Evolutionary conservation across 306 rosid genomes (phyloP).

Genomic region (Inga oerstediana): DNA sequence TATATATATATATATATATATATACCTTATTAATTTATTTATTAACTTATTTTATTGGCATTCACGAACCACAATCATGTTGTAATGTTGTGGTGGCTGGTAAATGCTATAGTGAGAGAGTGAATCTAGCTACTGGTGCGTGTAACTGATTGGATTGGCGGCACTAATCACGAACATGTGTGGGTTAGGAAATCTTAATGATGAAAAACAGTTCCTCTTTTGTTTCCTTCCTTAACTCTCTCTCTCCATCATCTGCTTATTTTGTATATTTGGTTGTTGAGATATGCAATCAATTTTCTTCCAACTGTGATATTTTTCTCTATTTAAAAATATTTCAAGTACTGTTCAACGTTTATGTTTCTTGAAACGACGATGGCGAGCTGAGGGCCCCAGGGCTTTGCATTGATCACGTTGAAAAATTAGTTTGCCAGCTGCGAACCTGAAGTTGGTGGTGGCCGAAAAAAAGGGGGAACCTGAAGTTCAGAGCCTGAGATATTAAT

Average conservation of each 20-base stretch:
- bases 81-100: background rate
- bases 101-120: background rate
- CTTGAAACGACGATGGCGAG: background rate
- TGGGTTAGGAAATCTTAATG: conserved; percentile 10
- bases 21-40: background rate
- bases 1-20: too few relatives aligned
- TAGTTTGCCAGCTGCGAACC: background rate
- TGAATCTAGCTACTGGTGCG: conserved; percentile 3
- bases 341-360: background rate
- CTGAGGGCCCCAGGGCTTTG: background rate
- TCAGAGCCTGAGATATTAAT: background rate
- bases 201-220: conserved; percentile 9
- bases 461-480: background rate
- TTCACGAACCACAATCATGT: background rate
- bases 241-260: background rate
- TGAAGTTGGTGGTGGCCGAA: background rate
- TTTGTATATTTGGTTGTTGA: background rate
- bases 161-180: conserved; percentile 21
- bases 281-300: background rate
- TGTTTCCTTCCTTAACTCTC: conserved; percentile 11
- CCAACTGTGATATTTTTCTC: background rate
- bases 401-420: conserved; percentile 25
- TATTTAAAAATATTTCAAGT: background rate
- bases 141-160: conserved; percentile 28
- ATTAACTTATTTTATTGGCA: background rate